These are phyloP conservation scores for Pythium sukuiense DNA, from an alignment of 352 stramenopile genomes.

Conservation along the genomic window DNA sequence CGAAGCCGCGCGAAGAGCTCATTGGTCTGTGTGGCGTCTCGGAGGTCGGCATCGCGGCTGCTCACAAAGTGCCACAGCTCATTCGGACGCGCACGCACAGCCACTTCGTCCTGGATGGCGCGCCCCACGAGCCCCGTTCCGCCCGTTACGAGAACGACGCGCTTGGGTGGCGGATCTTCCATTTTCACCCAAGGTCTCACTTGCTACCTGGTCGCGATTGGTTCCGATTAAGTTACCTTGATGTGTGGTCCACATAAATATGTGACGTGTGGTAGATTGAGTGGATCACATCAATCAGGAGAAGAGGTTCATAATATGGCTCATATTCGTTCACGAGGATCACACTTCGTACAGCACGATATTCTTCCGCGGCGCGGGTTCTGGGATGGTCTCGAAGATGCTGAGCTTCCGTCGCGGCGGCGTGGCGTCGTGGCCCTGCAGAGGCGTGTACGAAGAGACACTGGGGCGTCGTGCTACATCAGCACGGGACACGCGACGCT, in stretches of 20 bases:
- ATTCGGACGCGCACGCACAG: neutral
- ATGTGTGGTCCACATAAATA: slow-evolving; percentile 3
- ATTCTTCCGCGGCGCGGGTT: slow-evolving; percentile 23
- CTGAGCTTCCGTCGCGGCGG: slow-evolving; percentile 19
- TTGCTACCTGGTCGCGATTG: no score
- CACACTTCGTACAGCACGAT: slow-evolving; percentile 23
- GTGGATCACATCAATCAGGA: no score
- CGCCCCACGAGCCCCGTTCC: slow-evolving; percentile 94
- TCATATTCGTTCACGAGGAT: neutral
- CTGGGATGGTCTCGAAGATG: slow-evolving; percentile 22
- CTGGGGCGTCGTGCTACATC: neutral
- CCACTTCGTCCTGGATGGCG: slow-evolving; percentile 69
- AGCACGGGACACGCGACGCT: slow-evolving; percentile 6
- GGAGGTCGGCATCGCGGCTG: slow-evolving; percentile 94
- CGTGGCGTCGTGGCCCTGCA: slow-evolving; percentile 8
- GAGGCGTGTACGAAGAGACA: slow-evolving; percentile 4
- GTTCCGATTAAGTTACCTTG: no score
- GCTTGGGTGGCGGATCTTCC: neutral
- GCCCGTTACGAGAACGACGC: slow-evolving; percentile 93
- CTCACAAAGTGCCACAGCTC: slow-evolving; percentile 92
- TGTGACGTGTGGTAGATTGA: neutral
- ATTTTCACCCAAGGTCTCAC: neutral
- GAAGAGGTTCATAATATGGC: neutral
- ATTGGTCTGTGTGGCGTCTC: slow-evolving; percentile 70
- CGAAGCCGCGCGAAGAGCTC: slow-evolving; percentile 93